Conservation (phyloP, 176 grass and related monocot genomes). For the maize (Zea mays) region Zm-B73-REFERENCE-NAM-5.0 NC_050104.1:112465001-112465500, state of each 20-base stretch:
- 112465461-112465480: no score
- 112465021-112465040: not conserved
- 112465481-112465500: no score
- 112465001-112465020: conserved; percentile 29
- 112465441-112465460: no score
- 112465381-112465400: not conserved
- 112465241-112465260: not conserved
- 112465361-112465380: not conserved
- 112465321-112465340: not conserved
- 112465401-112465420: not conserved
- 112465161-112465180: not conserved
- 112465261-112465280: not conserved
- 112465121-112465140: conserved; percentile 39
- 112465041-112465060: no score
- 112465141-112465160: conserved; percentile 7
- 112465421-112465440: no score
- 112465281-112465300: not conserved
- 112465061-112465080: no score
- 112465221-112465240: conserved; percentile 27
- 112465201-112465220: not conserved
- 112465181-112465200: not conserved
- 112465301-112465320: not conserved
- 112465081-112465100: not conserved
- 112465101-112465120: conserved; percentile 7
- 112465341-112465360: not conserved